Conservation (phyloP, 805 yeast species). For the Sporopachydermia lactativora region DNA sequence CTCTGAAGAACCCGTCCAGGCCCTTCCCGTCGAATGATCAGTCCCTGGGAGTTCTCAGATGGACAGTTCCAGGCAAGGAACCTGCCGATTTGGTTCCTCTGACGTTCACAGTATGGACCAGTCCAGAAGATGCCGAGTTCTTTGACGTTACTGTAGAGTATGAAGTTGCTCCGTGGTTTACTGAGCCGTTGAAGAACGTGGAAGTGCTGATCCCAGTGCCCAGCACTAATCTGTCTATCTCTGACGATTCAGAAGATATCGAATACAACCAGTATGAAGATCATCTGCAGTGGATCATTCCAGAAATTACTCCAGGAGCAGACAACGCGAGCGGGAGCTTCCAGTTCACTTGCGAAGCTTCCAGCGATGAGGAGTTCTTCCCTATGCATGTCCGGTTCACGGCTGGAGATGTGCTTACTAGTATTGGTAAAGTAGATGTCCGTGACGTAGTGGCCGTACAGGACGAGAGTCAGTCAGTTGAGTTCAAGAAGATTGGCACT, state of each 20-base stretch:
- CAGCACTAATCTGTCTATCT: slow-evolving; percentile 38
- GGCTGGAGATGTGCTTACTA: slow-evolving; percentile 30
- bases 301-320: slow-evolving; percentile 32
- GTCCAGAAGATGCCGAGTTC: slow-evolving; percentile 40
- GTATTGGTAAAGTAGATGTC: slow-evolving; percentile 55
- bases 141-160: slow-evolving; percentile 80
- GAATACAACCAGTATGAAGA: slow-evolving; percentile 44
- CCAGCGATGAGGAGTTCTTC: slow-evolving; percentile 72
- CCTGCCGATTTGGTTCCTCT: slow-evolving; percentile 37
- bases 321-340: slow-evolving; percentile 51
- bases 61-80: slow-evolving; percentile 62
- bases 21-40: slow-evolving; percentile 89
- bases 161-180: slow-evolving; percentile 43
- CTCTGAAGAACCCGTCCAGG: slow-evolving; percentile 61
- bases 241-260: slow-evolving; percentile 31
- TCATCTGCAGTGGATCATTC: slow-evolving; percentile 56
- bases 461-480: slow-evolving; percentile 42
- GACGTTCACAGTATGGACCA: slow-evolving; percentile 74
- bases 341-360: slow-evolving; percentile 63
- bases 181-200: slow-evolving; percentile 37
- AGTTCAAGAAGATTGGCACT: slow-evolving; percentile 52
- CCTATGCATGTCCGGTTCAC: slow-evolving; percentile 69
- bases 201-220: slow-evolving; percentile 51
- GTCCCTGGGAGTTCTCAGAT: slow-evolving; percentile 80
- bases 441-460: slow-evolving; percentile 37